Percentiles rank a stretch among this genome's conserved stretches.
Evolutionary conservation across 208 protist genomes (phyloP).

Genomic region (Trypanosoma vivax): DNA sequence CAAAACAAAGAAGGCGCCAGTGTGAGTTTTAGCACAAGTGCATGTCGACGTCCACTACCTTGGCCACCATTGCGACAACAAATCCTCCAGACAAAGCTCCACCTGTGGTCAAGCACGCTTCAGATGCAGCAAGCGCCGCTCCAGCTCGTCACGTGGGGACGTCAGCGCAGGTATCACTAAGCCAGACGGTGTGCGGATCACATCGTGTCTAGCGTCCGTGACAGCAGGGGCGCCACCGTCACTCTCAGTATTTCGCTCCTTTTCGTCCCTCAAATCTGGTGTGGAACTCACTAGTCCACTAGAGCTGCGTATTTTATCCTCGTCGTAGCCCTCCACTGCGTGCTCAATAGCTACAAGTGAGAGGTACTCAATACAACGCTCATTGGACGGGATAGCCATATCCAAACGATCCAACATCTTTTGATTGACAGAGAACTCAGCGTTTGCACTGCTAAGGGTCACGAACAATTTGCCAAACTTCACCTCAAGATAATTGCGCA

Average conservation of each 20-base stretch:
- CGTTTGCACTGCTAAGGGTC: slow-evolving; percentile 67
- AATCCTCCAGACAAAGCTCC: too few relatives aligned
- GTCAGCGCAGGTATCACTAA: slow-evolving; percentile 43
- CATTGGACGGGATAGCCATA: slow-evolving; percentile 67
- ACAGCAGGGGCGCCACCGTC: background rate
- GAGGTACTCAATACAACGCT: slow-evolving; percentile 79
- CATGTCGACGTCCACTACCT: too few relatives aligned
- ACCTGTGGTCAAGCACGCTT: slow-evolving; percentile 42
- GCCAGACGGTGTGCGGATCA: slow-evolving; percentile 51
- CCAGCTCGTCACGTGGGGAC: slow-evolving; percentile 55
- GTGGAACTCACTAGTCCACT: slow-evolving; percentile 58
- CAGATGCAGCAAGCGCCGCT: slow-evolving; percentile 57
- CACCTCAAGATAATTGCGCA: slow-evolving; percentile 71
- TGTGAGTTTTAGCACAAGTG: too few relatives aligned
- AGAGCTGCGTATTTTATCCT: slow-evolving; percentile 51
- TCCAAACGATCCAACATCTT: slow-evolving; percentile 77
- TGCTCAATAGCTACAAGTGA: slow-evolving; percentile 76
- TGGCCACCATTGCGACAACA: too few relatives aligned
- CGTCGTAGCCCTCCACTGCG: slow-evolving; percentile 67
- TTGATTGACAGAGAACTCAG: slow-evolving; percentile 86
- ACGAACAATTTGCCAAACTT: slow-evolving; percentile 86
- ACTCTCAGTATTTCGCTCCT: slow-evolving; percentile 9
- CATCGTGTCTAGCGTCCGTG: slow-evolving; percentile 16
- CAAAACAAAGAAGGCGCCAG: too few relatives aligned
- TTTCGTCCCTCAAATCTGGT: slow-evolving; percentile 28